Evolutionary conservation across 192 early-diverging fungal genomes (phyloP), one percentile per base, ranked within the genome.

Genomic region (Funneliformis geosporum): DNA sequence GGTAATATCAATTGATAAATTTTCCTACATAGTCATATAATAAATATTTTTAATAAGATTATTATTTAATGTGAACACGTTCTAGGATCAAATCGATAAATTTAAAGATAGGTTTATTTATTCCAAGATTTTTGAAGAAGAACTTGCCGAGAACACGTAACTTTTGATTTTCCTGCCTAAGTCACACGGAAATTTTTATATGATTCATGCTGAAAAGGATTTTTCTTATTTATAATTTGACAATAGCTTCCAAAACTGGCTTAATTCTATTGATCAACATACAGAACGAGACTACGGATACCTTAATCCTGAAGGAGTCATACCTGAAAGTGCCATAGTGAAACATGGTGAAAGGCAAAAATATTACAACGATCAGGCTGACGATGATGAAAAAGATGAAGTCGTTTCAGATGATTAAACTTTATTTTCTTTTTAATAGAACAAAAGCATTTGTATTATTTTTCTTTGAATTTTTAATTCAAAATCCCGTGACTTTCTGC

Each of bases 101-200:
- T 99, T 99, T 80, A 97, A 96, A 86, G 86, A 95, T 79, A 86
- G 94, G 83, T 95, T 87, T 81, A 97, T 99, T 79, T 96, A 97
- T 86, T 85, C 88, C 25, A 87, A 88, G 21, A 94, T 98, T 28
- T 87, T 92, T 66, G 84, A 90, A 60, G 92, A 93, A 16, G 98
- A 99, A 87, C 64, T 87, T 65, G 79, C 82, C 5, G 91, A 93
- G 12, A 79, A 81, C 27, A 83, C 83, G 84, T 96, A 88, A 82
- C 82, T 83, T 25, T 46, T 16, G 55, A 12, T 84, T 86, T 39
- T 71, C 40, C 8, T 28, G 10, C 14, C 40, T 38, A 39, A 39
- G 7, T 67, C 1, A 18, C 1, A 64, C 2, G 16, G 67, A 10
- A 47, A 23, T 28, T 60, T 14, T 64, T n/a, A 69, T 21, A 23